Evolutionary conservation across 768 basidiomycete genomes (phyloP), one percentile per base, ranked within the genome.

Genomic region (Naganishia vaughanmartiniae): DNA sequence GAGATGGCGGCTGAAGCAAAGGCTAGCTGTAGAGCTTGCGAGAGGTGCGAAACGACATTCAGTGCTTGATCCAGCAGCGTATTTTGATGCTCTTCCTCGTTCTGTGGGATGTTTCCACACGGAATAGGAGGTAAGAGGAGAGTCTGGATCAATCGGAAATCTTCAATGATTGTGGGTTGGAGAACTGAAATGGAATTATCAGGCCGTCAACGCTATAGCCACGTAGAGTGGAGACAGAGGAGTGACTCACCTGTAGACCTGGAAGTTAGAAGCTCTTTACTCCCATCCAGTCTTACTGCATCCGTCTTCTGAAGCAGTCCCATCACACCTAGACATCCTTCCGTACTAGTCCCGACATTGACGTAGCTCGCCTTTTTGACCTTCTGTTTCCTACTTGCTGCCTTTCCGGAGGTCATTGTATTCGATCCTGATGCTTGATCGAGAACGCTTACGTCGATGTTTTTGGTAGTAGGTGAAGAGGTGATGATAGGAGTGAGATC

Each of bases 61-160:
- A 45, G 28, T 26, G 60, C 36, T 26, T 45, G 60, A 15, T 63
- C 60, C 42, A 45, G 24, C 21, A 63, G 60, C 28, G 42, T 26
- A 17, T 2, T 42, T 7, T 42, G 39, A 19, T 45, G 60, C 12
- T 30, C 54, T 31, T 28, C 54, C 9, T 15, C 12, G 17, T 26
- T 30, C 10, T 11, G 12, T 21, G 24, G 17, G 4, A 14, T 30
- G 6, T 2, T 15, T 4, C 17, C 4, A 4, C 24, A 46, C 14
- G 30, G 17, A 2, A 26, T 10, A 14, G 36, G 30, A 30, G 60
- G 36, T 17, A 63, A 42, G 1, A 63, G 39, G 2, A 63, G 33
- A 26, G n/a, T 45, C 24, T 63, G 39, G 6, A 63, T 24, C 3
- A 42, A 26, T 26, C 26, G 46, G 39, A 63, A 36, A 26, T 63